Evolutionary conservation across 371 early-diverging fungal species (phyloP).

Genomic region (Mortierella sp.): DNA sequence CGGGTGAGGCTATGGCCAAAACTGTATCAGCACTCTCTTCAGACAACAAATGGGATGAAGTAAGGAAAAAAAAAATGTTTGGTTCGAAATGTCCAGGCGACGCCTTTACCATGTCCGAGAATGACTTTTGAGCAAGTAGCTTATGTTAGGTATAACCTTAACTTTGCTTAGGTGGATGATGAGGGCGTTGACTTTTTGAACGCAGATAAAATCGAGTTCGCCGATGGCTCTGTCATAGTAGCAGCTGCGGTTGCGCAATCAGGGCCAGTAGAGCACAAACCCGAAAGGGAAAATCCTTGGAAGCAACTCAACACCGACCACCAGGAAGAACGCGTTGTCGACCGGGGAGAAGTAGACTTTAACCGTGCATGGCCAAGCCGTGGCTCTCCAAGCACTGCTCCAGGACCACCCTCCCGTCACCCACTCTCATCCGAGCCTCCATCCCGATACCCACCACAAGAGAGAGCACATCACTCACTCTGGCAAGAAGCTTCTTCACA

Average conservation of each 20-base stretch:
- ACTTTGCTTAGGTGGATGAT: slow-evolving; percentile 20
- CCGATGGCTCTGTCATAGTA: slow-evolving; percentile 42
- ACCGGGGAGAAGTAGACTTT: slow-evolving; percentile 44
- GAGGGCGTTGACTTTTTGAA: slow-evolving; percentile 43
- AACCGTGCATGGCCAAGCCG: slow-evolving; percentile 37
- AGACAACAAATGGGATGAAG: slow-evolving; percentile 52
- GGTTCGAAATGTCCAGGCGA: background rate
- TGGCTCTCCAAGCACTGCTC: background rate
- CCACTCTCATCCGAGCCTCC: slow-evolving; percentile 13
- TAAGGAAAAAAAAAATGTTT: slow-evolving; percentile 5
- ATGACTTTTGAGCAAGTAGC: background rate
- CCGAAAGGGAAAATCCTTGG: background rate
- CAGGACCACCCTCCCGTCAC: slow-evolving; percentile 24
- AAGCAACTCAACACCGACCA: background rate
- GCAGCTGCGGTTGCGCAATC: slow-evolving; percentile 29
- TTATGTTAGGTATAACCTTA: no score
- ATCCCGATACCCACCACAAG: slow-evolving; percentile 15
- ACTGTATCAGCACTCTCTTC: slow-evolving; percentile 37
- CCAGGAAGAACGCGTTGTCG: slow-evolving; percentile 32
- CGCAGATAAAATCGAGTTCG: slow-evolving; percentile 46
- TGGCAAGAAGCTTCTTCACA: slow-evolving; percentile 28
- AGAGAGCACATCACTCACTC: slow-evolving; percentile 19
- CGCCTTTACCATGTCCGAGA: background rate
- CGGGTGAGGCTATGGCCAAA: slow-evolving; percentile 48
- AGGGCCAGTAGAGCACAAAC: slow-evolving; percentile 16